These are phyloP conservation scores for Penicillium palitans DNA, from an alignment of 2,329 filamentous ascomycete species.

Conservation along the genomic window DNA sequence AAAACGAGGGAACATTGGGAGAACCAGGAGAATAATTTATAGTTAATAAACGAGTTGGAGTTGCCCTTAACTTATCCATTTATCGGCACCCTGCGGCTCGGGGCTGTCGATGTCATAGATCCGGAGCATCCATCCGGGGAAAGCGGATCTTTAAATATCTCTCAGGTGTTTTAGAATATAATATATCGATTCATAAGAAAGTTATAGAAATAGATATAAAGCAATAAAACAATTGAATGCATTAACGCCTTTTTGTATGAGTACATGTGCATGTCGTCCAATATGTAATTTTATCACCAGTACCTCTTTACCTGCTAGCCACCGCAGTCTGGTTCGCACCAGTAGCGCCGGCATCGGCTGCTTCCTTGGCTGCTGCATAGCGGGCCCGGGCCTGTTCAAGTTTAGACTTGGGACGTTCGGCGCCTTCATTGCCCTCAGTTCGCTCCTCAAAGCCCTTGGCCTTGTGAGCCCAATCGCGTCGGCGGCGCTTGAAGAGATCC, in stretches of 20 bases:
- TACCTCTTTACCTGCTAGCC: not conserved
- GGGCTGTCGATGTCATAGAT: too few species aligned
- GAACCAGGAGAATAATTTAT: too few species aligned
- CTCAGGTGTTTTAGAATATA: not conserved
- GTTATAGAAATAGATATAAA: not conserved
- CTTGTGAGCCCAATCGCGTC: slow-evolving; percentile 64
- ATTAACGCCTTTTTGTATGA: slow-evolving; percentile 10
- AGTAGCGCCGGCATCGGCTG: slow-evolving; percentile 15
- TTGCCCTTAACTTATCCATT: too few species aligned
- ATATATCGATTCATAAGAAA: not conserved
- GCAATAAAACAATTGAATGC: not conserved
- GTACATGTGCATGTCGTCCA: slow-evolving; percentile 7
- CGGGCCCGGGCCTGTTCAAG: slow-evolving; percentile 60
- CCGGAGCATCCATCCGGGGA: too few species aligned
- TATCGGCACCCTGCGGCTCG: too few species aligned
- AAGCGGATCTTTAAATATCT: not conserved
- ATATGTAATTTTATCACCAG: not conserved
- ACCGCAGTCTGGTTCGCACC: slow-evolving; percentile 9
- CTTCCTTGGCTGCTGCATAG: slow-evolving; percentile 51
- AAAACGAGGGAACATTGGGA: too few species aligned
- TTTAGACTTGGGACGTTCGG: slow-evolving; percentile 48
- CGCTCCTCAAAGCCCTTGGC: slow-evolving; percentile 53
- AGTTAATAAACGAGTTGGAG: too few species aligned
- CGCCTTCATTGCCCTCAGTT: slow-evolving; percentile 18
- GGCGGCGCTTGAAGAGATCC: slow-evolving; percentile 66